Evolutionary conservation across 2,329 filamentous ascomycete genomes (phyloP), one percentile per base, ranked within the genome.

Genomic region (Leptodontidium sp.): DNA sequence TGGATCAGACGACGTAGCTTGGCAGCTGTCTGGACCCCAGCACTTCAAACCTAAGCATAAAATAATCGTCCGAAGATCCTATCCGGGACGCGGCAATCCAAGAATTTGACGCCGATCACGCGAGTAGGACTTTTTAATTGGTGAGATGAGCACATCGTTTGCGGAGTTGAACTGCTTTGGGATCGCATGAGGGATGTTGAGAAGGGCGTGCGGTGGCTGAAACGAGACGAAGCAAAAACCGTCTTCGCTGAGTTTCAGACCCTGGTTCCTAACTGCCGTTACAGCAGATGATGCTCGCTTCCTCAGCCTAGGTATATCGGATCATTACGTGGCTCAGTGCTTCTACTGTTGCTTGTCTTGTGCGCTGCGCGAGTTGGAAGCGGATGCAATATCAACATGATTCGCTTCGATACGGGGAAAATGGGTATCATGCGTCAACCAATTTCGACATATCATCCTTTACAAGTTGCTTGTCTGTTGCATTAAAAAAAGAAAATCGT

Each of bases 191-290:
- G 32, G 57, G 6, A 29, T 24, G 35, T 26, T 32, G 38, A 9
- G 12, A n/a, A 61, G 21, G 21, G 14, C 57, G 57, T 61, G 57
- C 57, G 57, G 57, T 61, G 57, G 57, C 57, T 61, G 57, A 61
- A 61, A 61, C 57, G n/a, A 61, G n/a, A 45, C 57, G 57, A 61
- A 61, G 57, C 57, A 47, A 38, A 61, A 61, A 61, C 40, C 12
- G 57, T 61, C 38, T 61, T 61, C 21, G 40, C 35, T 45, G 38
- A 17, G 57, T 61, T 61, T 61, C 57, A 21, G 9, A 47, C 40
- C 57, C 57, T 9, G 9, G 38, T 29, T 47, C 40, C 21, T 61
- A 32, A 61, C 57, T 61, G 57, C 57, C 57, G 35, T 45, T 43
- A 26, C 57, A 43, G 35, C 57, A 47, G 57, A 61, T 61, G n/a